Conservation (phyloP, 2,329 filamentous ascomycete genomes). For the Diplodia sapinea region DNA sequence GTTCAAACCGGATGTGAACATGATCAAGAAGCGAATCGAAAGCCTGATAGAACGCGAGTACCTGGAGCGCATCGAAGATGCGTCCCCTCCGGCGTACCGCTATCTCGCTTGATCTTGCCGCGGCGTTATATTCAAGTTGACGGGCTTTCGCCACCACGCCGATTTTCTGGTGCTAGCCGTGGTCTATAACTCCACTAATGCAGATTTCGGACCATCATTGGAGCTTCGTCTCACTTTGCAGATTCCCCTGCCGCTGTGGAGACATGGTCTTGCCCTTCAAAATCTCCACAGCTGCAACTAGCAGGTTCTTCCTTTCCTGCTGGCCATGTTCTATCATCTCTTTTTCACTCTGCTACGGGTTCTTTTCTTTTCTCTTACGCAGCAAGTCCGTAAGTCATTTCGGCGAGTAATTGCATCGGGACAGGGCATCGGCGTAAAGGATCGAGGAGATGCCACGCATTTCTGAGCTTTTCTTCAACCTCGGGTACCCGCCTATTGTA, state of each 20-base stretch:
- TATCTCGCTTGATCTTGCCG: conserved; percentile 67
- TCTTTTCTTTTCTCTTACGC: conserved; percentile 4
- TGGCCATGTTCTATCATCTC: not conserved
- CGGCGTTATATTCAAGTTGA: not conserved
- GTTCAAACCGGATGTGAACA: conserved; percentile 76
- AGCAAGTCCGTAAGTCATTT: not conserved
- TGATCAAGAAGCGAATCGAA: conserved; percentile 84
- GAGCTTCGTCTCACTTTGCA: not conserved
- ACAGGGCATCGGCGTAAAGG: conserved; percentile 16
- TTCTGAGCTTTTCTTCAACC: not conserved
- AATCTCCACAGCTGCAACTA: conserved; percentile 8
- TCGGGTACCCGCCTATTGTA: not conserved
- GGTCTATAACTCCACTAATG: not conserved
- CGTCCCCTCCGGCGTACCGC: conserved; percentile 66
- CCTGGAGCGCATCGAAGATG: conserved; percentile 74
- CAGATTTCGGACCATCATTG: not conserved
- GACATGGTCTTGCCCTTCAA: not conserved
- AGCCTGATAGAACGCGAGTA: conserved; percentile 79
- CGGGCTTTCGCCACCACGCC: not conserved
- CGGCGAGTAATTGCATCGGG: conserved; percentile 15
- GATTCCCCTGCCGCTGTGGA: not conserved
- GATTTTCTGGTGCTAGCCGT: not conserved
- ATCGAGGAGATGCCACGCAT: not conserved
- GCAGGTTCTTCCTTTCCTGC: not conserved
- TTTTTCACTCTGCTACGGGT: conserved; percentile 5